Percentiles rank a stretch among this genome's conserved stretches.
Conservation (phyloP, 768 basidiomycete genomes). For the Lactarius indigo region DNA sequence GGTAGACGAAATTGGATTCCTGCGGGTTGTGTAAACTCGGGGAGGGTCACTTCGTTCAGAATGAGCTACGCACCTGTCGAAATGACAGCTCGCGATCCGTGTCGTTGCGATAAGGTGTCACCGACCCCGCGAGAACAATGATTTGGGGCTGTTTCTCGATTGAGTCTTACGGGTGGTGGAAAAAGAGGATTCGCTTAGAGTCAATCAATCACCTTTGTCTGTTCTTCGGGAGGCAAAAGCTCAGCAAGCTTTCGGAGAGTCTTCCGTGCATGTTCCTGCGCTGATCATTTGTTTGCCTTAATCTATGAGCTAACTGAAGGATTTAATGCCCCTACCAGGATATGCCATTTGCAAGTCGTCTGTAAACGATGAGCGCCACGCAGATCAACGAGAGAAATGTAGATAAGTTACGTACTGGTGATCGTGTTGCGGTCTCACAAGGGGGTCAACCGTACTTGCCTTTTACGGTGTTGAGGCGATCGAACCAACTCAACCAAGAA, state of each 20-base stretch:
- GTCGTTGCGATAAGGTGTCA: slow-evolving; percentile 65
- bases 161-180: neutral
- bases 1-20: slow-evolving; percentile 88
- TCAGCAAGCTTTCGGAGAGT: slow-evolving; percentile 50
- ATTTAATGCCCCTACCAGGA: slow-evolving; percentile 5
- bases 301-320: neutral
- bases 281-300: slow-evolving; percentile 31
- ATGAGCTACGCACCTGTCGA: slow-evolving; percentile 38
- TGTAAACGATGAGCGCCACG: neutral
- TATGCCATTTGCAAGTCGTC: neutral
- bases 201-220: slow-evolving; percentile 46
- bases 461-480: too few species aligned
- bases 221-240: slow-evolving; percentile 47
- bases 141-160: slow-evolving; percentile 56
- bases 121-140: slow-evolving; percentile 62
- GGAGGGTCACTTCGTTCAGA: slow-evolving; percentile 28
- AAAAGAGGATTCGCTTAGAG: neutral
- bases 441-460: neutral
- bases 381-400: neutral
- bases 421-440: neutral
- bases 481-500: too few species aligned
- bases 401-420: neutral
- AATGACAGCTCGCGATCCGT: slow-evolving; percentile 81
- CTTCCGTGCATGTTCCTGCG: slow-evolving; percentile 49
- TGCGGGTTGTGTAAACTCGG: slow-evolving; percentile 23